phyloP scores from a whole-genome alignment of 441 rosid genomes.

The Pelargonium australe region DNA sequence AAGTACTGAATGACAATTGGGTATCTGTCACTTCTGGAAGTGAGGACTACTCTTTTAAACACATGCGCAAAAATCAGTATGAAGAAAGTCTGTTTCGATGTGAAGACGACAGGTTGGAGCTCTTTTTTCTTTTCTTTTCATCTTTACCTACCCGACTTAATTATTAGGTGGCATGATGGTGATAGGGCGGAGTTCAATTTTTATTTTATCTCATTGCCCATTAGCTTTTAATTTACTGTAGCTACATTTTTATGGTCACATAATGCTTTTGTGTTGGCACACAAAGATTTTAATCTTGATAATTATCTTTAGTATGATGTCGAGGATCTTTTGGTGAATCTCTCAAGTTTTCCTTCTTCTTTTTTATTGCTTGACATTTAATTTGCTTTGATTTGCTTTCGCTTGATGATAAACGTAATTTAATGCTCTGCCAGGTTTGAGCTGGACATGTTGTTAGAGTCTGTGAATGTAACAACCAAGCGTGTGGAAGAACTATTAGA shows the following conservation, averaged over 20 bases:
- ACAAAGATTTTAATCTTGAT: background rate
- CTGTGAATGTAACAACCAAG: slow-evolving; percentile 72
- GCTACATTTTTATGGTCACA: too few relatives aligned
- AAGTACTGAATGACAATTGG: slow-evolving; percentile 92
- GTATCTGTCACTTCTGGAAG: slow-evolving; percentile 99
- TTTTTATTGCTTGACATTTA: background rate
- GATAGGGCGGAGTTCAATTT: background rate
- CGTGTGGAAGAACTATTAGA: slow-evolving; percentile 82
- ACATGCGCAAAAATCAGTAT: slow-evolving; percentile 97
- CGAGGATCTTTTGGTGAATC: background rate
- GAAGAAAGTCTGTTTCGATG: slow-evolving; percentile 95
- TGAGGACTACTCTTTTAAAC: slow-evolving; percentile 98
- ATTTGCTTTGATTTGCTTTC: background rate
- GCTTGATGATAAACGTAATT: slow-evolving; percentile 10
- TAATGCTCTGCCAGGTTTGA: slow-evolving; percentile 66
- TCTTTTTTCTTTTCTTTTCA: slow-evolving; percentile 7
- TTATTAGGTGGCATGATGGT: background rate
- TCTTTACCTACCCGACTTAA: background rate
- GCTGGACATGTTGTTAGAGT: slow-evolving; percentile 94
- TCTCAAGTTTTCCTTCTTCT: slow-evolving; percentile 2
- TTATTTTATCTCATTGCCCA: background rate
- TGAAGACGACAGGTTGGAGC: slow-evolving; percentile 89
- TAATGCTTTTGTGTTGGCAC: background rate
- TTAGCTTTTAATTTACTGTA: background rate
- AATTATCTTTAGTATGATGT: background rate